These are phyloP conservation scores for Euphorbia lathyris DNA, from an alignment of 345 rosid species.

Conservation along the genomic window DNA sequence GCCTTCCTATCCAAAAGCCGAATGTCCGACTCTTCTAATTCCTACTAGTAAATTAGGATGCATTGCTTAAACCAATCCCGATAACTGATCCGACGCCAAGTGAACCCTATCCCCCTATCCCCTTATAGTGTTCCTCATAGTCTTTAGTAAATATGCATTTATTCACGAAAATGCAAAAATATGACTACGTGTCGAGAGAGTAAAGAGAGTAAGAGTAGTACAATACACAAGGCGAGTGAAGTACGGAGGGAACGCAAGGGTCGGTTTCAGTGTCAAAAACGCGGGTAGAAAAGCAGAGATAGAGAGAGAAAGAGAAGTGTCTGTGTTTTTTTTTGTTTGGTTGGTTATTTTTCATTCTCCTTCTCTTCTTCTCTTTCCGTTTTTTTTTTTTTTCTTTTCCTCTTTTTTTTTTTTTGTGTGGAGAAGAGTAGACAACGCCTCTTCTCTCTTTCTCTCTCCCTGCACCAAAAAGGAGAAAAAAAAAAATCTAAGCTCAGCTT, in stretches of 20 bases:
- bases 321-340: slow-evolving; percentile 20
- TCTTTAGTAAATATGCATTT: too few relatives aligned
- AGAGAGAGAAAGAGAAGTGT: neutral
- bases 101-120: too few relatives aligned
- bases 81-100: too few relatives aligned
- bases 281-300: slow-evolving; percentile 20
- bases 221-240: neutral
- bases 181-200: neutral
- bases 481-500: neutral
- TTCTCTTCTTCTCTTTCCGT: slow-evolving; percentile 2
- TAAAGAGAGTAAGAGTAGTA: neutral
- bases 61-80: too few relatives aligned
- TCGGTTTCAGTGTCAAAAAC: slow-evolving; percentile 26
- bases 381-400: neutral
- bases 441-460: slow-evolving; percentile 19
- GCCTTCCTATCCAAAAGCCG: too few relatives aligned
- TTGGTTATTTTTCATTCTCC: slow-evolving; percentile 43
- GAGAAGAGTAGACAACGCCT: slow-evolving; percentile 60
- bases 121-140: too few relatives aligned
- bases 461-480: neutral
- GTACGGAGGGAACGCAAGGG: neutral
- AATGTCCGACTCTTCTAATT: too few relatives aligned
- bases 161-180: neutral
- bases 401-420: slow-evolving; percentile 40
- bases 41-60: too few relatives aligned